These are phyloP conservation scores for Xylaria multiplex DNA, from an alignment of 2,329 filamentous ascomycete species.

Conservation along the genomic window DNA sequence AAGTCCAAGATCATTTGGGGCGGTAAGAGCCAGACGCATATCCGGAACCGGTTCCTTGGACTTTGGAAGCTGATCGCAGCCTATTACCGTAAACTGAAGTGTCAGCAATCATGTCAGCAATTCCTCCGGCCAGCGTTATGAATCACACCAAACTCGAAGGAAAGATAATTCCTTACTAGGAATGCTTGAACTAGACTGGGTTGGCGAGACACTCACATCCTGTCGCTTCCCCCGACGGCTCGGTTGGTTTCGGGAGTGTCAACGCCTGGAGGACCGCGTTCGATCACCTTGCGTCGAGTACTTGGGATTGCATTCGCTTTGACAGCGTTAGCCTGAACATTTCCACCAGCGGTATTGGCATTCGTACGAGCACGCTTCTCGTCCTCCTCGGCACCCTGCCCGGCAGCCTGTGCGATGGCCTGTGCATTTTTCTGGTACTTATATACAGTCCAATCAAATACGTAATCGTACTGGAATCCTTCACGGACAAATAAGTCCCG, in stretches of 20 bases:
- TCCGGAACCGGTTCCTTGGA: conserved; percentile 57
- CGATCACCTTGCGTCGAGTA: conserved; percentile 86
- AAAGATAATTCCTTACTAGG: conserved; percentile 88
- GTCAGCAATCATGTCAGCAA: conserved; percentile 83
- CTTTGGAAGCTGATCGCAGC: conserved; percentile 85
- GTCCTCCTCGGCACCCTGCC: conserved; percentile 75
- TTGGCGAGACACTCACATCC: conserved; percentile 89
- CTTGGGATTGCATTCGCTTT: conserved; percentile 80
- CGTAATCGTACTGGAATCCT: conserved; percentile 99
- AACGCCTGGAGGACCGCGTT: conserved; percentile 68
- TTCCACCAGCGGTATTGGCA: conserved; percentile 71
- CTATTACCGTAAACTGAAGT: conserved; percentile 83
- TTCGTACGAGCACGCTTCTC: conserved; percentile 79
- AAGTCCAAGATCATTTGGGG: conserved; percentile 54
- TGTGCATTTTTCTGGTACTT: conserved; percentile 99
- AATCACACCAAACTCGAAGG: conserved; percentile 85
- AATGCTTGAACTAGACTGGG: conserved; percentile 67
- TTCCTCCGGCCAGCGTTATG: conserved; percentile 79
- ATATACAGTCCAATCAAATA: conserved; percentile 99
- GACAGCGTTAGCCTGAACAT: conserved; percentile 66
- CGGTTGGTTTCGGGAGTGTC: conserved; percentile 79
- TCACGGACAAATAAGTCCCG: conserved; percentile 98
- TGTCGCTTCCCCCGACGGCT: conserved; percentile 82
- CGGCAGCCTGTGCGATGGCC: conserved; percentile 86
- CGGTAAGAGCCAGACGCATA: conserved; percentile 56